phyloP scores from a whole-genome alignment of 2,329 filamentous ascomycete genomes.

The Dothideomycetes sp. region DNA sequence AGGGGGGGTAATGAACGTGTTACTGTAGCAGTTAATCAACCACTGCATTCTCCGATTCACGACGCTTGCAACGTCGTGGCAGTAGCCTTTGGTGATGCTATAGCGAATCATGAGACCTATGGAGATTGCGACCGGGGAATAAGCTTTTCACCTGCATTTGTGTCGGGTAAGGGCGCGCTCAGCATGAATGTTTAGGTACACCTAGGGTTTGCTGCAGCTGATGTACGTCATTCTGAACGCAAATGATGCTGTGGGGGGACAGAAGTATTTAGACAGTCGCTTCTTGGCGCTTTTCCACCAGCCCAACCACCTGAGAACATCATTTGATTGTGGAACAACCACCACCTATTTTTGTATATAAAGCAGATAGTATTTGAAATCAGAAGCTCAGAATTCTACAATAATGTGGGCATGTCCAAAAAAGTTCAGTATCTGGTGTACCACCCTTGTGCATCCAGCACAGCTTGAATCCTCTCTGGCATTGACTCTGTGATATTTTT shows the following conservation, averaged over 20 bases:
- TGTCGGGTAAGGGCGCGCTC: too few species aligned
- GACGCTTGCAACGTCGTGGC: too few species aligned
- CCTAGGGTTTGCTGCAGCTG: too few species aligned
- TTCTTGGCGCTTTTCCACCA: not conserved
- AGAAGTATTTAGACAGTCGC: not conserved
- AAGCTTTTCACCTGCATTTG: too few species aligned
- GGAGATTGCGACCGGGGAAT: too few species aligned
- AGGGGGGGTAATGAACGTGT: too few species aligned
- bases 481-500: not conserved
- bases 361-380: not conserved
- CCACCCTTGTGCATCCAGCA: not conserved
- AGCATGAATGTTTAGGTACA: too few species aligned
- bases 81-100: too few species aligned
- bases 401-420: not conserved
- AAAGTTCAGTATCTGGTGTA: slow-evolving; percentile 1
- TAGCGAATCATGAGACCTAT: too few species aligned
- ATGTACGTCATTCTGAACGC: too few species aligned
- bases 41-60: too few species aligned
- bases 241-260: not conserved
- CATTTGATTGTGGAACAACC: not conserved
- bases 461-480: slow-evolving; percentile 1
- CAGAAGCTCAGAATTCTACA: not conserved
- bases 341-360: not conserved
- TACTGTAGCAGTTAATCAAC: too few species aligned
- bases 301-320: not conserved